Evolutionary conservation across 306 rosid genomes (phyloP), one percentile per base, ranked within the genome.

Genomic region (Macrotyloma uniflorum): DNA sequence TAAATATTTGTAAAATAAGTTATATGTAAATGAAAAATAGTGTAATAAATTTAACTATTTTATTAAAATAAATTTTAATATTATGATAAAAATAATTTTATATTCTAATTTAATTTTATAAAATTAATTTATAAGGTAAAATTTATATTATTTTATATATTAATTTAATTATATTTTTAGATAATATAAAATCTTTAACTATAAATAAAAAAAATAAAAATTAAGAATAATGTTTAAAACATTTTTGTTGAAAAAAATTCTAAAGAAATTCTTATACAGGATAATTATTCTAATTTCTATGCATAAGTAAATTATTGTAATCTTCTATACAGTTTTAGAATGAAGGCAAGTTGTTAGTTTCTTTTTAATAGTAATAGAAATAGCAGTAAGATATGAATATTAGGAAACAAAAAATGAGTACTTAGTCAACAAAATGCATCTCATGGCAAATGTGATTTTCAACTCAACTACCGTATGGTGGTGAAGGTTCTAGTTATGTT

Each of bases 401-500:
- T 8, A 50, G 22, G 20, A 55, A 28, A 54, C 7, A 18, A 38
- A 30, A 8, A 72, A 24, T 11, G 19, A 50, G 28, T 2, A 18
- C 28, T 23, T 74, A 30, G 84, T 80, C 84, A 80, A 80, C 43
- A 74, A 80, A 80, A 80, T 40, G 69, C 75, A 66, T 55, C 84
- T 43, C 32, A 62, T 61, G 47, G 72, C 35, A 70, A 58, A 9
- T 70, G 70, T 16, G 71, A 58, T 10, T 57, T 78, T 70, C 78
- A 70, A 50, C 57, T 72, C 49, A 80, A 42, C 68, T 3, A 64
- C 66, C 66, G 28, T 45, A 57, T 40, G 28, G 7, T 62, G 36
- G 22, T 65, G 51, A 76, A 65, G 71, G 26, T 67, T 30, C 35
- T 71, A 19, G 58, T 45, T 46, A 46, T 74, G 62, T 62, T 86